These are phyloP conservation scores for Sporothrix brunneoviolacea DNA, from an alignment of 2,329 filamentous ascomycete genomes.

Conservation along the genomic window DNA sequence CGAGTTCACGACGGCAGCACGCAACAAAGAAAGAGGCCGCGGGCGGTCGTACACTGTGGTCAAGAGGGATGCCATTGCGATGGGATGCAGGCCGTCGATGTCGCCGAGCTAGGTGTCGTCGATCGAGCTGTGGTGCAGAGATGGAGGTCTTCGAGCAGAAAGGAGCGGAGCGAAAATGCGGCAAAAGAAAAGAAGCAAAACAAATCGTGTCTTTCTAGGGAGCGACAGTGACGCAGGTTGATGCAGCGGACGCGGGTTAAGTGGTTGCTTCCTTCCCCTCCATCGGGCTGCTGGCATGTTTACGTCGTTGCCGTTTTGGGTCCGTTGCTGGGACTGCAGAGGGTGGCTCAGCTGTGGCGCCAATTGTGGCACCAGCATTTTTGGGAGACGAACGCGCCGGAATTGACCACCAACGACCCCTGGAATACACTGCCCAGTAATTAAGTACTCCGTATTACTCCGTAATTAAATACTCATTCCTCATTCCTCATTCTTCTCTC, in stretches of 20 bases:
- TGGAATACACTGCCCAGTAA: no score
- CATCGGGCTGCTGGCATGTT: slow-evolving; percentile 13
- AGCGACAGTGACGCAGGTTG: neutral
- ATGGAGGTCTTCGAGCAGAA: no score
- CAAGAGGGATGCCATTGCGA: slow-evolving; percentile 20
- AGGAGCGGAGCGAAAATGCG: neutral
- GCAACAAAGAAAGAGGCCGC: neutral
- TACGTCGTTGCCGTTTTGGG: slow-evolving; percentile 19
- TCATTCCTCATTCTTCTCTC: no score
- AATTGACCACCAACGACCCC: no score
- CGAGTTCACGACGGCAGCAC: no score
- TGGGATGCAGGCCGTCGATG: neutral
- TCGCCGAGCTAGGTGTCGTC: neutral
- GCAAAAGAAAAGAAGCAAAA: neutral
- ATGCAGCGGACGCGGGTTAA: no score
- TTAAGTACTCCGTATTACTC: no score
- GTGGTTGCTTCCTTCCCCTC: neutral
- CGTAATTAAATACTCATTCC: no score
- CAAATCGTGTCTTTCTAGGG: no score
- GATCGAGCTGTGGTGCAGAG: no score
- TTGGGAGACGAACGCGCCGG: no score
- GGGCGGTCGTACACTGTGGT: slow-evolving; percentile 26
- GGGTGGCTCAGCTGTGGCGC: slow-evolving; percentile 10
- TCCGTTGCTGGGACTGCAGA: slow-evolving; percentile 16
- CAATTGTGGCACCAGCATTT: no score